Percentiles rank a stretch among this genome's conserved stretches.
These are phyloP conservation scores for Neofusicoccum kwambonambiense DNA, from an alignment of 2,329 filamentous ascomycete species.

Conservation along the genomic window DNA sequence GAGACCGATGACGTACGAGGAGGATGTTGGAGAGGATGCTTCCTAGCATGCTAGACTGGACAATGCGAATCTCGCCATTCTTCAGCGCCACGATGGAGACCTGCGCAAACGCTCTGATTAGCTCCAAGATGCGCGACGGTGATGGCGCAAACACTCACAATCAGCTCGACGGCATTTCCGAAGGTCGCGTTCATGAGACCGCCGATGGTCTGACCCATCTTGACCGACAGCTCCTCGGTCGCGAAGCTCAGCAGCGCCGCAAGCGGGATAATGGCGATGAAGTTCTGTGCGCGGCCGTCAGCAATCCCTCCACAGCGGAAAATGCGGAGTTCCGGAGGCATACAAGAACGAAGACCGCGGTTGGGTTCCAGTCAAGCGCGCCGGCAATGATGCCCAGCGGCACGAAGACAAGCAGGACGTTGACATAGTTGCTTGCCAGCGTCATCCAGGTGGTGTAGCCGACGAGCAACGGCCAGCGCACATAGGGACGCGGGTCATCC, in stretches of 20 bases:
- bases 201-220: constrained; percentile 71
- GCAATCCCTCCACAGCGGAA: background rate
- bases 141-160: constrained; percentile 50
- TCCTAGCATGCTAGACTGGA: constrained; percentile 97
- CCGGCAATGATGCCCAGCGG: constrained; percentile 71
- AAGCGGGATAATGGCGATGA: constrained; percentile 75
- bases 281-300: constrained; percentile 50
- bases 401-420: constrained; percentile 71
- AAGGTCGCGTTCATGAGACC: constrained; percentile 75
- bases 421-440: constrained; percentile 57
- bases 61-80: constrained; percentile 85
- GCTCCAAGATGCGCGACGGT: background rate
- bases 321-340: background rate
- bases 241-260: constrained; percentile 73
- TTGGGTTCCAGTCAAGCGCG: constrained; percentile 60
- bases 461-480: constrained; percentile 32
- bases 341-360: constrained; percentile 65
- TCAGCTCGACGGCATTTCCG: constrained; percentile 77
- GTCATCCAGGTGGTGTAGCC: constrained; percentile 42
- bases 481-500: constrained; percentile 22
- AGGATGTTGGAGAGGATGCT: constrained; percentile 94
- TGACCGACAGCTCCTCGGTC: constrained; percentile 72
- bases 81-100: constrained; percentile 88
- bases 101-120: constrained; percentile 44
- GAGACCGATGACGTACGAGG: constrained; percentile 55